Evolutionary conservation across 371 early-diverging fungal genomes (phyloP).

Genomic region (Zopfochytrium polystomum): DNA sequence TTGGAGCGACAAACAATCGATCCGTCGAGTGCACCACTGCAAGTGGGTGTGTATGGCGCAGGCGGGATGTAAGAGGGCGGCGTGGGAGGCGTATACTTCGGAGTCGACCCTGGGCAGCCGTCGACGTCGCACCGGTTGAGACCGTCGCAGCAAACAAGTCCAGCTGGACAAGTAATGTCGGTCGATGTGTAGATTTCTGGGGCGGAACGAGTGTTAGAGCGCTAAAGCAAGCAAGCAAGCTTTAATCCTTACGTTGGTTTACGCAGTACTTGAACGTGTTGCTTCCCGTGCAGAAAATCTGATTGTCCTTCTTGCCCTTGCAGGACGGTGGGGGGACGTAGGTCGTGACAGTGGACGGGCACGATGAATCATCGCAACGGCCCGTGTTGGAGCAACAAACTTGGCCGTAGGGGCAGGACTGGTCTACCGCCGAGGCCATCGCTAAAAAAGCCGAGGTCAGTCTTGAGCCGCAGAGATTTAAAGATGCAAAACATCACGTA

Average conservation of each 20-base stretch:
- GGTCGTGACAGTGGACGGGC: not conserved
- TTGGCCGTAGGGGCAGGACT: conserved; percentile 1
- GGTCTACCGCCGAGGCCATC: conserved; percentile 5
- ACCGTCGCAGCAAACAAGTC: conserved; percentile 18
- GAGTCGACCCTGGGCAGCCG: not conserved
- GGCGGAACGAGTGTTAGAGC: not conserved
- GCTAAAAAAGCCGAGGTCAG: too few species aligned
- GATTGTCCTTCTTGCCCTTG: not conserved
- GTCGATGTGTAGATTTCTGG: not conserved
- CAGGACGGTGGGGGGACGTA: not conserved
- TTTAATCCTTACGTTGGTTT: conserved; percentile 12
- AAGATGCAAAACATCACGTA: too few species aligned
- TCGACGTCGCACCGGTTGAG: conserved; percentile 4
- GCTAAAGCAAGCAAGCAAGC: too few species aligned
- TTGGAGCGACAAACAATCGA: conserved; percentile 19
- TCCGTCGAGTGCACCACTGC: conserved; percentile 10
- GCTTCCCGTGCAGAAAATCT: conserved; percentile 1
- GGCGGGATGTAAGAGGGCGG: not conserved
- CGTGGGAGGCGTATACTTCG: not conserved
- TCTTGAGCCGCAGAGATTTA: too few species aligned
- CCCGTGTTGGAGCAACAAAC: conserved; percentile 8
- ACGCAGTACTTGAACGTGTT: conserved; percentile 22
- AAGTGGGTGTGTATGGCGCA: not conserved
- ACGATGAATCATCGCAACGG: conserved; percentile 2
- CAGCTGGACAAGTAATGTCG: conserved; percentile 19